Percentiles rank a stretch among this genome's conserved stretches.
Evolutionary conservation across 176 grass and related monocot species (phyloP).

Genomic region (Pontederia crassipes): DNA sequence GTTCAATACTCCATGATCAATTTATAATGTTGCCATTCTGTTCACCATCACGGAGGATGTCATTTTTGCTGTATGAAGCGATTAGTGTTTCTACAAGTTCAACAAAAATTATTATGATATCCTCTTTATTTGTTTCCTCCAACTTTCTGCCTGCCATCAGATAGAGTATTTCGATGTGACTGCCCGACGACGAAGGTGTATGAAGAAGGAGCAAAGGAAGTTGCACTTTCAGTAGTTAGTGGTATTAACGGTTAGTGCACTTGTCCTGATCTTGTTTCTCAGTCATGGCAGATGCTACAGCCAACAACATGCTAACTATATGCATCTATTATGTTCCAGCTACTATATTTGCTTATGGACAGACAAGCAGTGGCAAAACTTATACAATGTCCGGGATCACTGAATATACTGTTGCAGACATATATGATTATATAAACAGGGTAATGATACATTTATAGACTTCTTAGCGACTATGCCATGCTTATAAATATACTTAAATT

Average conservation of each 20-base stretch:
- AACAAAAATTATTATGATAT: slow-evolving; percentile 18
- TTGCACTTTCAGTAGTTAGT: slow-evolving; percentile 91
- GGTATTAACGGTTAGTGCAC: slow-evolving; percentile 80
- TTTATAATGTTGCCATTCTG: no score
- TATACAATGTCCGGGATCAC: slow-evolving; percentile 94
- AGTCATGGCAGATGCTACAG: slow-evolving; percentile 9
- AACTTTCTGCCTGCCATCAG: slow-evolving; percentile 30
- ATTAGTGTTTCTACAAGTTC: slow-evolving; percentile 12
- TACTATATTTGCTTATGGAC: slow-evolving; percentile 94
- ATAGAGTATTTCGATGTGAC: slow-evolving; percentile 68
- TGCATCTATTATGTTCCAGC: slow-evolving; percentile 26
- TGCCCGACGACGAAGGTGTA: slow-evolving; percentile 63
- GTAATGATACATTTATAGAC: slow-evolving; percentile 16
- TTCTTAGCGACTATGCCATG: no score
- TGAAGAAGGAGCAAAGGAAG: slow-evolving; percentile 60
- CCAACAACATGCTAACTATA: slow-evolving; percentile 12
- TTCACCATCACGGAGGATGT: no score
- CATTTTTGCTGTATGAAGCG: neutral
- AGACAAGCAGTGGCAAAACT: slow-evolving; percentile 97
- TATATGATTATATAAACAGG: slow-evolving; percentile 82
- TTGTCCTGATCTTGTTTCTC: slow-evolving; percentile 9
- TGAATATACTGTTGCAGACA: slow-evolving; percentile 67
- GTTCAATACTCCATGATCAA: no score
- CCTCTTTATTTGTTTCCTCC: slow-evolving; percentile 17
- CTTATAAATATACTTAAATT: no score